phyloP scores from a whole-genome alignment of 2,329 filamentous ascomycete genomes.

The Aspergillus thermomutatus region DNA sequence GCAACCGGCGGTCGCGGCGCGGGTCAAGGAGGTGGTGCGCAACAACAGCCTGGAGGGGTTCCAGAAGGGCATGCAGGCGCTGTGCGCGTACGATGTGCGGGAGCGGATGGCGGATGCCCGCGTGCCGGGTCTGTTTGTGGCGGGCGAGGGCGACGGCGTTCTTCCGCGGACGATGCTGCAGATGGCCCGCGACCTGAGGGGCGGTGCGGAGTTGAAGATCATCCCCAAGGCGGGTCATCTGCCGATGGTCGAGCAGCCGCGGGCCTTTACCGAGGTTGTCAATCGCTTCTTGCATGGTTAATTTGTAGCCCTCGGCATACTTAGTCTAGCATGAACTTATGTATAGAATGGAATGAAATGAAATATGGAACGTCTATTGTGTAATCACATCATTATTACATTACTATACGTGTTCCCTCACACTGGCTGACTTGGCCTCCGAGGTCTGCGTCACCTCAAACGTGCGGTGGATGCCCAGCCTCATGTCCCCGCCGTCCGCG shows the following conservation, averaged over 20 bases:
- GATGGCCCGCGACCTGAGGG: slow-evolving; percentile 60
- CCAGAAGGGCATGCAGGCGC: slow-evolving; percentile 70
- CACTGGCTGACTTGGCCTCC: slow-evolving; percentile 7
- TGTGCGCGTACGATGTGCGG: slow-evolving; percentile 52
- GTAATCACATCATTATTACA: too few relatives aligned
- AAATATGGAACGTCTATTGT: not conserved
- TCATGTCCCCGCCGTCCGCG: slow-evolving; percentile 14
- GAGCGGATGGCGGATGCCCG: slow-evolving; percentile 37
- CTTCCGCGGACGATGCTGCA: slow-evolving; percentile 76
- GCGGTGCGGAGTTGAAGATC: slow-evolving; percentile 58
- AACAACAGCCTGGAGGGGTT: slow-evolving; percentile 70
- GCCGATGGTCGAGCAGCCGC: slow-evolving; percentile 76
- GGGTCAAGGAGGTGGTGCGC: slow-evolving; percentile 66
- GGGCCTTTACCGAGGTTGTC: slow-evolving; percentile 64
- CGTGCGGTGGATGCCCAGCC: slow-evolving; percentile 26
- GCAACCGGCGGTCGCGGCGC: slow-evolving; percentile 48
- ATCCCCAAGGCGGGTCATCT: slow-evolving; percentile 73
- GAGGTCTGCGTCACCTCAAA: slow-evolving; percentile 28
- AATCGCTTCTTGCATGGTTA: slow-evolving; percentile 50
- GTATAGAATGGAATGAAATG: not conserved
- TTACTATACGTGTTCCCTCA: slow-evolving; percentile 19
- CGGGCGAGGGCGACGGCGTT: slow-evolving; percentile 69
- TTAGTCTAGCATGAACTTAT: not conserved
- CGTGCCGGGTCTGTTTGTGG: slow-evolving; percentile 60
- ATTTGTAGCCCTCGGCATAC: not conserved